A percentile compares a stretch with the other conserved stretches of the same genome.
Evolutionary conservation across 2,329 filamentous ascomycete species (phyloP).

Genomic region (Sclerotinia minor): DNA sequence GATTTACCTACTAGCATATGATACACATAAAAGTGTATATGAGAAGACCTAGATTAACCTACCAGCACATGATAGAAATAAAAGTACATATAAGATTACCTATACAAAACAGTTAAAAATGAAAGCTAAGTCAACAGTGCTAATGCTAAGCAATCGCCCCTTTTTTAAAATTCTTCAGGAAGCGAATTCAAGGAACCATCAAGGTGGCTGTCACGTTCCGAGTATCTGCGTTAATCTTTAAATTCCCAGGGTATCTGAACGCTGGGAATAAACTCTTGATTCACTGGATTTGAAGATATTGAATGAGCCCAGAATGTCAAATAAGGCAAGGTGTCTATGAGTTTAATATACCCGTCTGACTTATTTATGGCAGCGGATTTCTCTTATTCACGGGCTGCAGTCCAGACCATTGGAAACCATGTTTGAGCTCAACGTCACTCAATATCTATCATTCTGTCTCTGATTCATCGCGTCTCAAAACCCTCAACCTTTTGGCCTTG

Average conservation of each 20-base stretch:
- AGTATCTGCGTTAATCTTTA: too few relatives aligned
- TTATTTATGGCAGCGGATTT: accelerated
- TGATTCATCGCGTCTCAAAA: accelerated
- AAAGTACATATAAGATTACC: not conserved
- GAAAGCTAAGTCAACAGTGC: not conserved
- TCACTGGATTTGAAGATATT: too few relatives aligned
- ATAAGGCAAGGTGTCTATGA: too few relatives aligned
- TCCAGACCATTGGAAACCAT: too few relatives aligned
- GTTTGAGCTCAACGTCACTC: too few relatives aligned
- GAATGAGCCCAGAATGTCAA: not conserved
- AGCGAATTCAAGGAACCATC: not conserved
- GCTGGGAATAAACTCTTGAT: too few relatives aligned
- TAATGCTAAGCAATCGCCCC: not conserved
- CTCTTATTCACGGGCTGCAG: accelerated
- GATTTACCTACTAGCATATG: not conserved
- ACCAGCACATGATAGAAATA: not conserved
- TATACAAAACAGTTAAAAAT: not conserved
- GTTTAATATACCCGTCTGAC: accelerated
- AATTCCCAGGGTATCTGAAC: too few relatives aligned
- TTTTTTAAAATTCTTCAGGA: not conserved
- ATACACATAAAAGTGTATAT: too few relatives aligned
- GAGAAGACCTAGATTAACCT: not conserved
- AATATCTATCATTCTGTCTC: not conserved
- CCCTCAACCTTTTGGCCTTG: not conserved
- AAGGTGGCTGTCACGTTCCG: too few relatives aligned